These are phyloP conservation scores for Vigna hirtella DNA, from an alignment of 306 rosid genomes.

Conservation along the genomic window DNA sequence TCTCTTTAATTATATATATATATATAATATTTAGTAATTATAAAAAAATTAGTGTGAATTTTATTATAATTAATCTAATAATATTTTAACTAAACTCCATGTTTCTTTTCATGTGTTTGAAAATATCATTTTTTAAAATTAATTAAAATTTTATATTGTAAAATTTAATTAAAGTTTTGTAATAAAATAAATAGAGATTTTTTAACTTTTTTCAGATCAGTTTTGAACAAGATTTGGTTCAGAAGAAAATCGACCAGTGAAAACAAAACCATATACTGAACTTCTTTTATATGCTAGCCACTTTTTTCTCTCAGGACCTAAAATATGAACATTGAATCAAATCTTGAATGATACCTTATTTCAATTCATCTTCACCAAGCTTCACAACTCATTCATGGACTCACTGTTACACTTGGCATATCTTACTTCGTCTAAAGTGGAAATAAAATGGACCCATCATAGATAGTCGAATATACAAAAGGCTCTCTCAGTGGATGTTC, in stretches of 20 bases:
- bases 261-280: constrained; percentile 11
- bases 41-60: too few relatives aligned
- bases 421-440: constrained; percentile 51
- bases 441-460: constrained; percentile 46
- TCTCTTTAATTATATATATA: too few relatives aligned
- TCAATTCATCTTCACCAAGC: not conserved
- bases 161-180: too few relatives aligned
- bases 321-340: constrained; percentile 30
- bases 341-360: constrained; percentile 5
- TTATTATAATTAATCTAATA: too few relatives aligned
- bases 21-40: too few relatives aligned
- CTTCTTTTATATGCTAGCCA: not conserved
- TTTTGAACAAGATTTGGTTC: too few relatives aligned
- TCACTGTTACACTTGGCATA: constrained; percentile 36
- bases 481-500: constrained; percentile 57
- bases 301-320: constrained; percentile 28
- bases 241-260: not conserved
- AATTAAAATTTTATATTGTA: too few relatives aligned
- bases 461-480: constrained; percentile 46
- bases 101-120: too few relatives aligned
- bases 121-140: too few relatives aligned
- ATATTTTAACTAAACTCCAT: too few relatives aligned
- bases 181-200: too few relatives aligned
- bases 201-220: too few relatives aligned
- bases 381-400: constrained; percentile 14